Conservation (phyloP, 2,329 filamentous ascomycete genomes). For the Paracorniculantispora psalliotae region DNA sequence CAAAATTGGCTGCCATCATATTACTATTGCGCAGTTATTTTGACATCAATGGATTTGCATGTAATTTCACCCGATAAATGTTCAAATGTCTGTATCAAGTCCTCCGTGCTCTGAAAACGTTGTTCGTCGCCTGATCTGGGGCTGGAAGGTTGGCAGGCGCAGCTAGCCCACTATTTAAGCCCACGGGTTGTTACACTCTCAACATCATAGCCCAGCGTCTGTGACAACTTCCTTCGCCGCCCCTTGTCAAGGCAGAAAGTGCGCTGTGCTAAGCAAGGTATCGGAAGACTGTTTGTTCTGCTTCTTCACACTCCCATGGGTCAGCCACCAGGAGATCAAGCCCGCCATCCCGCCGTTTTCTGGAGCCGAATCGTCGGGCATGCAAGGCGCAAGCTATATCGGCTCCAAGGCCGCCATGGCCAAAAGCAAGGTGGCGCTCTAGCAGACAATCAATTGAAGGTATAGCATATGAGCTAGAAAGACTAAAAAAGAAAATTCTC, state of each 20-base stretch:
- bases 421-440: background rate
- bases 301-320: too few species aligned
- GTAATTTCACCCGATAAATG: background rate
- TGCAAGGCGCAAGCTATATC: background rate
- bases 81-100: background rate
- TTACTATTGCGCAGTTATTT: background rate
- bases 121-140: too few species aligned
- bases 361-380: background rate
- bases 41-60: background rate
- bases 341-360: background rate
- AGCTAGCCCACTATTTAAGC: background rate
- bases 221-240: background rate
- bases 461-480: background rate
- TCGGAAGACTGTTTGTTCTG: too few species aligned
- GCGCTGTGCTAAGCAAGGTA: too few species aligned
- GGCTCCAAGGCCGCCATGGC: background rate
- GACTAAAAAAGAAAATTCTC: background rate
- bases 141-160: too few species aligned
- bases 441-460: constrained; percentile 36
- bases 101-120: too few species aligned
- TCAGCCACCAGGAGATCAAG: too few species aligned
- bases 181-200: background rate
- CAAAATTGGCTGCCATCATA: background rate
- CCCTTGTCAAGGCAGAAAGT: too few species aligned
- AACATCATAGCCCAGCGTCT: background rate